These are phyloP conservation scores for Monascus purpureus DNA, from an alignment of 495 filamentous ascomycete genomes.

Conservation along the genomic window DNA sequence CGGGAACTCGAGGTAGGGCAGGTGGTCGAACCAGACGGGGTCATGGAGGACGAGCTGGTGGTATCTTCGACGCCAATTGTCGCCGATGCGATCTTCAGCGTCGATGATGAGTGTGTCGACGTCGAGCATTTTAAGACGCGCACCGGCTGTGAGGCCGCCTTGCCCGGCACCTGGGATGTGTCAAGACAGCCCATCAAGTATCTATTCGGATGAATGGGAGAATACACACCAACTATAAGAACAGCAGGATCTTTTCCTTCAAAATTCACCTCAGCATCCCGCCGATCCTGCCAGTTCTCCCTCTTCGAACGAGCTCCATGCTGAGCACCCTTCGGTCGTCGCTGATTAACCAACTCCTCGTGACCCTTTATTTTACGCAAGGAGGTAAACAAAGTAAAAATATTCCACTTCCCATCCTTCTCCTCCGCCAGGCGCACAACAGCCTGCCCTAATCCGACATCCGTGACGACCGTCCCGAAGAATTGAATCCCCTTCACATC, in stretches of 20 bases:
- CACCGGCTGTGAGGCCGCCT: constrained; percentile 45
- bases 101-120: constrained; percentile 54
- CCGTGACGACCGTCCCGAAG: constrained; percentile 31
- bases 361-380: constrained; percentile 33
- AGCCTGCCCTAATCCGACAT: constrained; percentile 39
- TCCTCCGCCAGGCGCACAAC: constrained; percentile 38
- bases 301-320: constrained; percentile 34
- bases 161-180: constrained; percentile 29
- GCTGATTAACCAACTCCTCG: constrained; percentile 26
- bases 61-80: constrained; percentile 63
- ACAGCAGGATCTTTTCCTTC: constrained; percentile 43
- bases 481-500: constrained; percentile 38
- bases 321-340: constrained; percentile 34
- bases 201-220: background rate
- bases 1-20: constrained; percentile 62
- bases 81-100: constrained; percentile 48
- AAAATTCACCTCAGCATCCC: constrained; percentile 40
- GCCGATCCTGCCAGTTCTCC: constrained; percentile 54
- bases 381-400: constrained; percentile 48
- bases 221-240: constrained; percentile 49
- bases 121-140: constrained; percentile 58
- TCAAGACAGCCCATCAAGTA: background rate
- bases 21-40: constrained; percentile 62
- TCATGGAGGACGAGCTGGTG: constrained; percentile 57
- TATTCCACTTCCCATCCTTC: constrained; percentile 43